Percentiles rank a stretch among this genome's conserved stretches.
Conservation (phyloP, 164 flowering plant species). For the Kingdonia uniflora region DNA sequence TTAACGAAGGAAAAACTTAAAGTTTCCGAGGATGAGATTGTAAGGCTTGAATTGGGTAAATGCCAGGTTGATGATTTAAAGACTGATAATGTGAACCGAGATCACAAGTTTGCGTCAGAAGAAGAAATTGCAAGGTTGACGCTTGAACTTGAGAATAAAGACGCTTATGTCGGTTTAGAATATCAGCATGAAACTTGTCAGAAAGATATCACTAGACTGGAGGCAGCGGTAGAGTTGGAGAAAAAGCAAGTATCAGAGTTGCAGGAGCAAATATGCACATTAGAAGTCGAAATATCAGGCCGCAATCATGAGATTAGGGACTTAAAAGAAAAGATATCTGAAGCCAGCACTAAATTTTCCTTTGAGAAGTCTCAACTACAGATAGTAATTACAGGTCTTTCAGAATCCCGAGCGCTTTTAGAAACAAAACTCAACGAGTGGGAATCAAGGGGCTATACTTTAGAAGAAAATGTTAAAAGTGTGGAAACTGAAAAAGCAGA, state of each 20-base stretch:
- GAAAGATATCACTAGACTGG: constrained; percentile 8
- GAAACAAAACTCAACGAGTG: constrained; percentile 35
- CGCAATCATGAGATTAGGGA: constrained; percentile 40
- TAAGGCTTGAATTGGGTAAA: too few species aligned
- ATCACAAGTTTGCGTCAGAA: too few species aligned
- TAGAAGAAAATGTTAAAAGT: constrained; percentile 43
- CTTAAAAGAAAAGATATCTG: not conserved
- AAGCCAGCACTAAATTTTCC: not conserved
- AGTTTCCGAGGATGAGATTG: too few species aligned
- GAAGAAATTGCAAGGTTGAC: constrained; percentile 31
- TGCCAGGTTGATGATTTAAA: too few species aligned
- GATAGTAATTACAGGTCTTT: not conserved
- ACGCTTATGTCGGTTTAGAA: constrained; percentile 12
- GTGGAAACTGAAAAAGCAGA: too few species aligned
- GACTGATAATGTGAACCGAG: too few species aligned
- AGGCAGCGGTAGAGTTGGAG: constrained; percentile 20
- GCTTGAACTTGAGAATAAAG: constrained; percentile 22
- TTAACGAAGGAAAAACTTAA: constrained; percentile 28
- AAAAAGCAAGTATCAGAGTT: constrained; percentile 11
- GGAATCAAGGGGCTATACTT: constrained; percentile 23
- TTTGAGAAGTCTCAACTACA: not conserved
- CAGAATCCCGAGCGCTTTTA: constrained; percentile 6
- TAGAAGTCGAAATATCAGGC: constrained; percentile 22
- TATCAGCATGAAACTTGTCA: constrained; percentile 9
- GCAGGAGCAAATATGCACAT: constrained; percentile 13